phyloP scores from a whole-genome alignment of 805 yeast species.

The Yarrowia sp. region DNA sequence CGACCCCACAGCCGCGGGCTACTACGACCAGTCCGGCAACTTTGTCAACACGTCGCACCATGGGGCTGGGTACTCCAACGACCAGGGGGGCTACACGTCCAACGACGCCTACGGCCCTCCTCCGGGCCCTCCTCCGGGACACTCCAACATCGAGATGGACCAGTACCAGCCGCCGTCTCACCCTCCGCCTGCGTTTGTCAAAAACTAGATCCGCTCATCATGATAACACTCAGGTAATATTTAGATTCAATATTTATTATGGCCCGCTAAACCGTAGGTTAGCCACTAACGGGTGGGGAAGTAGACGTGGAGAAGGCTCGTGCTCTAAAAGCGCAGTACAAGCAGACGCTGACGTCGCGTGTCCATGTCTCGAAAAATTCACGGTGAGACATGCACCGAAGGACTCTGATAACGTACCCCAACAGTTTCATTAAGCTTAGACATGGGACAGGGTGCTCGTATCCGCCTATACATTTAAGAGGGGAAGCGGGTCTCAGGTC shows the following conservation, averaged over 20 bases:
- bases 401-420: too few relatives aligned
- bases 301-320: too few relatives aligned
- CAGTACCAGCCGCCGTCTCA: conserved; percentile 29
- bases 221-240: neutral
- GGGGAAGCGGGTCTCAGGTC: neutral
- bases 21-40: conserved; percentile 62
- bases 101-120: conserved; percentile 28
- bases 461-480: too few relatives aligned
- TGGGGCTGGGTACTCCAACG: neutral
- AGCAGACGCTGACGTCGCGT: too few relatives aligned
- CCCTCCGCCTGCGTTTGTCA: conserved; percentile 28
- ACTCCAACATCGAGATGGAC: conserved; percentile 25
- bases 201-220: neutral
- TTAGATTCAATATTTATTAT: conserved; percentile 20
- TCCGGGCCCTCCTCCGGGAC: conserved; percentile 28
- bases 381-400: neutral
- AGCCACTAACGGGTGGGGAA: neutral
- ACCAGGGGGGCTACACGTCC: conserved; percentile 1
- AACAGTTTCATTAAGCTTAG: neutral
- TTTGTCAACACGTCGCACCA: conserved; percentile 30
- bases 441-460: too few relatives aligned
- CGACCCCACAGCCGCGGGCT: conserved; percentile 59
- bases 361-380: too few relatives aligned
- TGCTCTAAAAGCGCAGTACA: too few relatives aligned
- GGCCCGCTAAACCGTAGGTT: neutral